Evolutionary conservation across 2,329 filamentous ascomycete species (phyloP), one percentile per base, ranked within the genome.

Genomic region (Torrubiellomyces zombiae): DNA sequence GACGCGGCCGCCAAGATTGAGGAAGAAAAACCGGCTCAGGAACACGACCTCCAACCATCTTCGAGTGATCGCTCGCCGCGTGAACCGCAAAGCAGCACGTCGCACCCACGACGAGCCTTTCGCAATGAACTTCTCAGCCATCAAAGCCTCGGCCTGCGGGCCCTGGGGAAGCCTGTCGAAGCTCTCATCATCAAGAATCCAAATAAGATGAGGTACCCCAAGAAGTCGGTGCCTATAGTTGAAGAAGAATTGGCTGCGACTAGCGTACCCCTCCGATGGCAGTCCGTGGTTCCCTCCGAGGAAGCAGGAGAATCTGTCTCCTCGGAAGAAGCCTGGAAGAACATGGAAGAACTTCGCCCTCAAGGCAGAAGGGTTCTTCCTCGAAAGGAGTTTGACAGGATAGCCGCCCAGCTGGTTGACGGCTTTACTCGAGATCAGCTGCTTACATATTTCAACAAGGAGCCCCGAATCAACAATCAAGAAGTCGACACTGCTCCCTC

Each of bases 361-460:
- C 29, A 28, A 2, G 47, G 51, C 5, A 48, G 48, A 14, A 48
- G 31, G 2, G 36, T 50, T 7, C 28, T 69, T 4, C 37, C 46
- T 2, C 36, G 43, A 17, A 43, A 38, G 0, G 50, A 60, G 6
- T 66, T 64, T 26, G 38, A 48, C 4, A 43, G 45, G 9, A 37
- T 70, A 9, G 36, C 49, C 14, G 30, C 44, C 1, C 32, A 37
- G 4, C 44, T 69, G 5, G 23, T 42, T 9, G 33, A 48, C 0
- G 58, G 64, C 6, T 70, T 70, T 37, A 59, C 60, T 0, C 38
- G 29, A 1, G 18, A 35, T 0, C 65, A 70, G 33, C 44, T 71
- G 11, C 30, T 28, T 7, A 35, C 39, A 3, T 71, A 70, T 30
- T 36, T 58, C 13, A 34, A 24, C 19, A 21, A 14, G 8, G 28